Conservation (phyloP, 2,329 filamentous ascomycete species). For the Whalleya microplaca region DNA sequence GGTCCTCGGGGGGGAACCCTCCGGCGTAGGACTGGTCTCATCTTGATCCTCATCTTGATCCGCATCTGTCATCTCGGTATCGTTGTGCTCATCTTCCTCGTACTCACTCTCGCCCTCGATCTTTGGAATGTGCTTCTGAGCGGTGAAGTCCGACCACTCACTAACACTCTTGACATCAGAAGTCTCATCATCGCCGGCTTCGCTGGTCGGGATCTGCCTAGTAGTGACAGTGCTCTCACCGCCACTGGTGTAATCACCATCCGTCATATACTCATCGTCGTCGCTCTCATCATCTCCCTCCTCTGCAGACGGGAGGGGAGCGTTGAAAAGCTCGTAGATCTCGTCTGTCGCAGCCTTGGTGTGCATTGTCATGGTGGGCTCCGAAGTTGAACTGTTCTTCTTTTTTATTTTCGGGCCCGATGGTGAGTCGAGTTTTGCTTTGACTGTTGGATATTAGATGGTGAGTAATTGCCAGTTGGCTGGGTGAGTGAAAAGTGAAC, state of each 20-base stretch:
- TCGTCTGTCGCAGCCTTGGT: conserved; percentile 95
- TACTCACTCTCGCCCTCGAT: conserved; percentile 39
- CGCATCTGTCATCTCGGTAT: conserved; percentile 29
- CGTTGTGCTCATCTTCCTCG: conserved; percentile 42
- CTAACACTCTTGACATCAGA: conserved; percentile 68
- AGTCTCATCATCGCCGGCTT: conserved; percentile 50
- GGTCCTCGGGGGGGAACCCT: conserved; percentile 54
- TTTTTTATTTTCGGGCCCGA: conserved; percentile 82
- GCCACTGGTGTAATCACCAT: conserved; percentile 80
- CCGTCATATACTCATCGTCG: conserved; percentile 71
- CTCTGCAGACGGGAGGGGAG: conserved; percentile 62
- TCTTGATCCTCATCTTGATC: conserved; percentile 26
- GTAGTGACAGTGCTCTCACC: conserved; percentile 84
- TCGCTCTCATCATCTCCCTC: conserved; percentile 49
- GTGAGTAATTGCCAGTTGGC: neutral
- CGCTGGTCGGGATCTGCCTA: conserved; percentile 60
- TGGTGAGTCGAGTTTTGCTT: conserved; percentile 90
- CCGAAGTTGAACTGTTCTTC: conserved; percentile 63
- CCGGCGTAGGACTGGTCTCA: conserved; percentile 35
- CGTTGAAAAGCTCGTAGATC: conserved; percentile 96
- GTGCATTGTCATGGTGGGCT: conserved; percentile 98
- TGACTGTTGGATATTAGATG: conserved; percentile 62
- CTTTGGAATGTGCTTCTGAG: conserved; percentile 69
- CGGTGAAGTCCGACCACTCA: conserved; percentile 88
- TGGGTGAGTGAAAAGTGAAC: conserved; percentile 37